Evolutionary conservation across 441 rosid species (phyloP).

Genomic region (Croton laevigatus): DNA sequence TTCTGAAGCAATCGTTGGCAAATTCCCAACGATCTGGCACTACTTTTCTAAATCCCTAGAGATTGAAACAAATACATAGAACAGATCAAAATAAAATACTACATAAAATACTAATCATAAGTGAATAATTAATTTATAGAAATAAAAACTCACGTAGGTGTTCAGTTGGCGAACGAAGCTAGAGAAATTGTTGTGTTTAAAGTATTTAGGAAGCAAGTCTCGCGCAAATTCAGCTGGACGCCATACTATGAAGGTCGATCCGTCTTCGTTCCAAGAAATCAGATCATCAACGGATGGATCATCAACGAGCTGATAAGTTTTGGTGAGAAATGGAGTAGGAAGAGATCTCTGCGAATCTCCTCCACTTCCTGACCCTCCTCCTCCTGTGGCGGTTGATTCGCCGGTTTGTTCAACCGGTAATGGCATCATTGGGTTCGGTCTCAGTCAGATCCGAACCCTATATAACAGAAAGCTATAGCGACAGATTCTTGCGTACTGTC

Average conservation of each 20-base stretch:
- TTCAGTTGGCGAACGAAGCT: conserved; percentile 96
- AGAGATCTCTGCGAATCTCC: conserved; percentile 67
- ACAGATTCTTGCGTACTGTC: conserved; percentile 13
- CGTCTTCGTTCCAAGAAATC: conserved; percentile 86
- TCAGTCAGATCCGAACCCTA: conserved; percentile 39
- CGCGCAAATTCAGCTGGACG: conserved; percentile 84
- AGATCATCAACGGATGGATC: conserved; percentile 67
- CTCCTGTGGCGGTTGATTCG: conserved; percentile 35
- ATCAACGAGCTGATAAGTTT: conserved; percentile 78
- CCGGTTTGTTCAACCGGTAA: conserved; percentile 57
- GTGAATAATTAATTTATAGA: not conserved
- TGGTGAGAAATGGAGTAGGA: conserved; percentile 81
- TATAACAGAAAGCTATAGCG: not conserved
- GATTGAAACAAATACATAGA: not conserved
- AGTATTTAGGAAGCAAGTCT: conserved; percentile 86
- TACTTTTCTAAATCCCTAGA: conserved; percentile 76
- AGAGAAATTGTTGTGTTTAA: conserved; percentile 90
- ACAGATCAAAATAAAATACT: not conserved
- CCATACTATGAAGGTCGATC: conserved; percentile 82
- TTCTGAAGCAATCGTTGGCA: conserved; percentile 65
- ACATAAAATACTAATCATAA: not conserved
- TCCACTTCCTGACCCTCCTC: not conserved
- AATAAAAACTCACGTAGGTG: conserved; percentile 59
- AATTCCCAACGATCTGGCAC: conserved; percentile 98
- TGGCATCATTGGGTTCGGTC: conserved; percentile 37